Evolutionary conservation across 108 stramenopile species (phyloP).

Genomic region (Stephanodiscus triporus): DNA sequence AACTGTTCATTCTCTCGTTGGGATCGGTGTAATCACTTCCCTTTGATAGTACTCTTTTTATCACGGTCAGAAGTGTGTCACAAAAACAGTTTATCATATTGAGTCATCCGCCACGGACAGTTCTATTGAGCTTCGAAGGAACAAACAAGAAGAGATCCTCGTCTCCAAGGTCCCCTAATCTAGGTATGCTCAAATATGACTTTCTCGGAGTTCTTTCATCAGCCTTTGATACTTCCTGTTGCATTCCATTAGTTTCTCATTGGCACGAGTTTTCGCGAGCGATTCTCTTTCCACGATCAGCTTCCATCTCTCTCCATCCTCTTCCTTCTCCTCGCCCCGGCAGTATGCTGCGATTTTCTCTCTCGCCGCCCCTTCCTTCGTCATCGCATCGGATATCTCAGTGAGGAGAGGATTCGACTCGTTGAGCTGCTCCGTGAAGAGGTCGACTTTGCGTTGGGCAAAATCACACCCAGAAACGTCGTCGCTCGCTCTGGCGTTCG

Average conservation of each 20-base stretch:
- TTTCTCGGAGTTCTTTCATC: conserved; percentile 70
- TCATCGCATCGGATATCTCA: conserved; percentile 88
- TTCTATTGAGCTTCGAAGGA: too few species aligned
- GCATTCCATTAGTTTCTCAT: conserved; percentile 70
- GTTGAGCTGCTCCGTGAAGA: conserved; percentile 82
- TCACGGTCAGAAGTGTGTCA: too few species aligned
- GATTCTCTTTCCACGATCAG: conserved; percentile 47
- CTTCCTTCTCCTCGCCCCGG: conserved; percentile 16
- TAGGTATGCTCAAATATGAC: too few species aligned
- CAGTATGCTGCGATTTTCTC: conserved; percentile 20
- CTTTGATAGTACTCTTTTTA: too few species aligned
- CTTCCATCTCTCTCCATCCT: conserved; percentile 32
- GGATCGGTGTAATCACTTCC: too few species aligned
- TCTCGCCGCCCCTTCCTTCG: conserved; percentile 62
- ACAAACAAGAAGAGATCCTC: too few species aligned
- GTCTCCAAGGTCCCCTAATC: too few species aligned
- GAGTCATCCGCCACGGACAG: too few species aligned
- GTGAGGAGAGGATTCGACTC: conserved; percentile 90
- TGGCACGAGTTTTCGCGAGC: conserved; percentile 55
- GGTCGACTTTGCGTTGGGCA: conserved; percentile 59
- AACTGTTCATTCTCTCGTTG: too few species aligned
- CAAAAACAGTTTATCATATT: too few species aligned
- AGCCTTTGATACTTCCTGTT: conserved; percentile 72
- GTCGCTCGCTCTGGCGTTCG: conserved; percentile 54
- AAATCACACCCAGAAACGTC: conserved; percentile 32